Evolutionary conservation across 2,329 filamentous ascomycete genomes (phyloP), one percentile per base, ranked within the genome.

Genomic region (Alternaria panax): DNA sequence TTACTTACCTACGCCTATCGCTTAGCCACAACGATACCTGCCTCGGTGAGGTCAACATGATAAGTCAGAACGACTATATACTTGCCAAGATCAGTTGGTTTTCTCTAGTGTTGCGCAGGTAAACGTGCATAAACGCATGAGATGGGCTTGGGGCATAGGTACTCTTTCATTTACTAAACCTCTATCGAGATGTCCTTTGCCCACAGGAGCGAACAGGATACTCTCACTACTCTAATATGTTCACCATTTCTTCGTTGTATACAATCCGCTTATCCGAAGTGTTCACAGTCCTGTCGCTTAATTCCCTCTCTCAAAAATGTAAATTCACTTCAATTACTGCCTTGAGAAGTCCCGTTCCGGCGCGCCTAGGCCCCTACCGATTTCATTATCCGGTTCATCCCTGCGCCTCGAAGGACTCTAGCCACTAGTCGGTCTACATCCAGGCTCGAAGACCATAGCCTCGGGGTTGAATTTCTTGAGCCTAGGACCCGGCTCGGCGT

Each of bases 1-100:
- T 54, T 54, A 54, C 52, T 54, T 42, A 54, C 52, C 52, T 20
- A 18, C 42, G 30, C 25, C 9, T 22, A 20, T 18, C 11, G 7
- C 9, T 22, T 12, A 11, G 18, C 38, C 11, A 41, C 9, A 20
- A 8, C 18, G 20, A 20, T 41, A 12, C 38, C 4, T 34, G n/a
- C n/a, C n/a, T n/a, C n/a, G n/a, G n/a, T 8, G 38, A 14, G 3
- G n/a, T 12, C n/a, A 12, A 41, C 38, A 41, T 22, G n/a, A 41
- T 9, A 41, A 41, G 8, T 41, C n/a, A 18, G 18, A 18, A 9
- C 22, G 9, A 22, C 18, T 18, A 22, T 9, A 22, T 5, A 11
- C 8, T 41, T 41, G n/a, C 9, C 8, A 14, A 34, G 6, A 14
- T 34, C 14, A 16, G 30, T 14, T 14, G 12, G 12, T 34, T 14